Conservation (phyloP, 345 rosid genomes). For the Euphorbia tirucalli region DNA sequence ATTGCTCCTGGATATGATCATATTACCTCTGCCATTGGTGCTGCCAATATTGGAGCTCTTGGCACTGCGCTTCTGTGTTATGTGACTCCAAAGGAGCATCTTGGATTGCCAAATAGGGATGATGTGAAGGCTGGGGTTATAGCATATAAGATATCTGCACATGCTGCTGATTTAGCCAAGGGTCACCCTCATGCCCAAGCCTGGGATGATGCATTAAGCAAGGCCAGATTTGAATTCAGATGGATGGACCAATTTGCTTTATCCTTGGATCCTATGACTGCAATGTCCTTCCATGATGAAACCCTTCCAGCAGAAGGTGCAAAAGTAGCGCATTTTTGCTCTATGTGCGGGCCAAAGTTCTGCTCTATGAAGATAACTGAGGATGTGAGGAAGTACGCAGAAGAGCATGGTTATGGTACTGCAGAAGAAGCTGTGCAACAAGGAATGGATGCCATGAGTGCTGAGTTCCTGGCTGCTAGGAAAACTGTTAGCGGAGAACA, state of each 20-base stretch:
- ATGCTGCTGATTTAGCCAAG: conserved; percentile 98
- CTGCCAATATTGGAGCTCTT: conserved; percentile 97
- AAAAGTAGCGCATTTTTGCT: conserved; percentile 96
- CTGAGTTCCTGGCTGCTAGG: conserved; percentile 78
- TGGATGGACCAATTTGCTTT: conserved; percentile 99
- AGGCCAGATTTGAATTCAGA: conserved; percentile 92
- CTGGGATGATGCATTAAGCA: conserved; percentile 97
- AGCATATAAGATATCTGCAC: conserved; percentile 95
- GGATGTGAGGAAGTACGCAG: conserved; percentile 93
- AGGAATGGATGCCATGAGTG: conserved; percentile 98
- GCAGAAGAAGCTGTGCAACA: conserved; percentile 82
- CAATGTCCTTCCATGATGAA: conserved; percentile 97
- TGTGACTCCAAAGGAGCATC: conserved; percentile 98
- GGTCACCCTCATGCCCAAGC: conserved; percentile 93
- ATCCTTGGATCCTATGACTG: conserved; percentile 96
- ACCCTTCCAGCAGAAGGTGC: conserved; percentile 98
- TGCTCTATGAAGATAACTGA: conserved; percentile 99
- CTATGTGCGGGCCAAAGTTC: conserved; percentile 98
- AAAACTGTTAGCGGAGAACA: conserved; percentile 95
- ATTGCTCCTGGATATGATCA: conserved; percentile 98
- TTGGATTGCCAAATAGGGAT: conserved; percentile 95
- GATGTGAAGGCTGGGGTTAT: conserved; percentile 98
- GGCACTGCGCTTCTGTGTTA: conserved; percentile 99
- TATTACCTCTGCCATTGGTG: conserved; percentile 97
- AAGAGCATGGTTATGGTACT: conserved; percentile 90